phyloP scores from a whole-genome alignment of 257 asterid genomes.

The Solanum microdontum region DNA sequence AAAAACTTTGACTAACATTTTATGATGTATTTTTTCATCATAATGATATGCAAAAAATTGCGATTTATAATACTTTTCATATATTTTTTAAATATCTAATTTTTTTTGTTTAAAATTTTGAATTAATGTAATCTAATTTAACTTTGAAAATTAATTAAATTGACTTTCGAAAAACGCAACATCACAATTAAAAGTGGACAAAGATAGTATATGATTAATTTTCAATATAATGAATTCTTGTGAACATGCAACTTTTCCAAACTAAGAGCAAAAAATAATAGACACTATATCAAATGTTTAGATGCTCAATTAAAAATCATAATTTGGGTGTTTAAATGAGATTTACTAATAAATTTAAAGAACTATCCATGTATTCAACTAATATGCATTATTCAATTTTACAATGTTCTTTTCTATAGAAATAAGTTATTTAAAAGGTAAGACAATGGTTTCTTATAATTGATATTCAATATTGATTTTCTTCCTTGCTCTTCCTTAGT shows the following conservation, averaged over 20 bases:
- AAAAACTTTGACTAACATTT: too few relatives aligned
- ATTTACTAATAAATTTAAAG: neutral
- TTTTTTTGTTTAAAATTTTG: too few relatives aligned
- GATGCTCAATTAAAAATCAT: neutral
- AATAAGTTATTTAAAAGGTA: neutral
- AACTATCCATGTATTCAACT: neutral
- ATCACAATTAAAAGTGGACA: too few relatives aligned
- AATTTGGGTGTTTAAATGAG: neutral
- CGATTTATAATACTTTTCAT: too few relatives aligned
- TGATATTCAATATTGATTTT: neutral
- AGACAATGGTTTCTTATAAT: neutral
- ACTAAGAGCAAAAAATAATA: neutral
- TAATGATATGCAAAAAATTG: too few relatives aligned
- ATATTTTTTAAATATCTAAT: too few relatives aligned
- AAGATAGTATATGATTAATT: too few relatives aligned
- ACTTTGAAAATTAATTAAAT: too few relatives aligned
- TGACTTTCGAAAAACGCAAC: too few relatives aligned
- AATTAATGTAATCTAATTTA: too few relatives aligned
- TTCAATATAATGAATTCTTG: neutral
- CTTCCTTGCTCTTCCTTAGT: neutral
- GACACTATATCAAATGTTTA: neutral
- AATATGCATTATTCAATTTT: neutral
- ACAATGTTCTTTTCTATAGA: neutral
- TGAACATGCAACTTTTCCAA: neutral
- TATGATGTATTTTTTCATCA: too few relatives aligned